A percentile compares a stretch with the other conserved stretches of the same genome.
Conservation (phyloP, 2,329 filamentous ascomycete species). For the Corynespora cassiicola region DNA sequence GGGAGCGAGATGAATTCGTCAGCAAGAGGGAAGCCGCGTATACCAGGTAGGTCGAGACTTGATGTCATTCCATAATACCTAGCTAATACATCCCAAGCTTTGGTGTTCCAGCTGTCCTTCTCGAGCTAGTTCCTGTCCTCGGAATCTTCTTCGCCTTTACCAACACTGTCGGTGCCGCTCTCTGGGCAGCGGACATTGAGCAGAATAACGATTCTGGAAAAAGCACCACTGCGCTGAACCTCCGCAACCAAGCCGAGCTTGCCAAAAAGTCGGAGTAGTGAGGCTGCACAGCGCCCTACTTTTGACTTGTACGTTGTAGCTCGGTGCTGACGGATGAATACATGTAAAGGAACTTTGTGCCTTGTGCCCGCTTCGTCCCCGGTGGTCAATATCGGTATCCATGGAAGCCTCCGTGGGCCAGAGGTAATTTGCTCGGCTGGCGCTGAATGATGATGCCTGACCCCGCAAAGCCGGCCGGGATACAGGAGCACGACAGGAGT, state of each 20-base stretch:
- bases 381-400: conserved; percentile 34
- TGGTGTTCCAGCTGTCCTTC: conserved; percentile 79
- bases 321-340: conserved; percentile 11
- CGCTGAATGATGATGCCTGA: conserved; percentile 13
- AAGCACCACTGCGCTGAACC: conserved; percentile 41
- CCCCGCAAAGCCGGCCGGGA: too few species aligned
- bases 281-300: conserved; percentile 13
- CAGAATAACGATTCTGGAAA: conserved; percentile 22
- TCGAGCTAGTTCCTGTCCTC: conserved; percentile 84
- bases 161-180: conserved; percentile 87
- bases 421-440: conserved; percentile 40
- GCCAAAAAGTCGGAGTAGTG: conserved; percentile 44
- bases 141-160: conserved; percentile 89
- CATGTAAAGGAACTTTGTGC: conserved; percentile 14
- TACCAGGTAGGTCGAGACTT: conserved; percentile 76
- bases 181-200: conserved; percentile 94
- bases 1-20: conserved; percentile 72
- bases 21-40: conserved; percentile 76
- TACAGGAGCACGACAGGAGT: too few species aligned
- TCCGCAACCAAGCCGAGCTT: conserved; percentile 43
- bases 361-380: conserved; percentile 15
- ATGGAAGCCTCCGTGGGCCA: conserved; percentile 43
- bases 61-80: too few species aligned
- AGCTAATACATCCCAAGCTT: conserved; percentile 49
- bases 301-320: conserved; percentile 2